phyloP scores from a whole-genome alignment of 1,139 yeast genomes.

The Candida sp. region DNA sequence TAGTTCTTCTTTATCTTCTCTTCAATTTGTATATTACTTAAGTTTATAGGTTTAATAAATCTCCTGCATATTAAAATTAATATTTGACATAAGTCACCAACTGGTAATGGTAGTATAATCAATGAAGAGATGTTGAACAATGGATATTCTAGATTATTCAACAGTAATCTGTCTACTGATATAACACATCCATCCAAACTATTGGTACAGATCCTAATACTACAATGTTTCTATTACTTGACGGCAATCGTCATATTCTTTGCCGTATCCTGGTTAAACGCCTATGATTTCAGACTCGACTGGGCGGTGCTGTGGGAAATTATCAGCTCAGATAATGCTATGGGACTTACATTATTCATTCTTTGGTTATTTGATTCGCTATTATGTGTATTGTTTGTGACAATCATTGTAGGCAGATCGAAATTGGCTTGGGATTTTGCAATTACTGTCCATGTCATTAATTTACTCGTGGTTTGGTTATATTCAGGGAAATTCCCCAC shows the following conservation, averaged over 20 bases:
- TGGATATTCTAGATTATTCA: slow-evolving; percentile 27
- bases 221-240: slow-evolving; percentile 65
- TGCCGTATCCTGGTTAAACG: slow-evolving; percentile 55
- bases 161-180: slow-evolving; percentile 21
- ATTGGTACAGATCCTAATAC: slow-evolving; percentile 53
- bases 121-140: slow-evolving; percentile 5
- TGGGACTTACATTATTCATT: slow-evolving; percentile 70
- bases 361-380: slow-evolving; percentile 82
- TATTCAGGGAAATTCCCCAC: slow-evolving; percentile 67
- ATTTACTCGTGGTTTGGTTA: slow-evolving; percentile 66
- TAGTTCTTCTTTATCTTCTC: background rate
- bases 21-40: background rate
- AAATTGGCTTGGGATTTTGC: slow-evolving; percentile 97
- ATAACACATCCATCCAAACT: slow-evolving; percentile 37
- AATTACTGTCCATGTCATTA: slow-evolving; percentile 79
- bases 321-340: slow-evolving; percentile 70
- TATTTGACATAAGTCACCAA: background rate
- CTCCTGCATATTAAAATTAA: background rate
- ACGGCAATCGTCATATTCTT: slow-evolving; percentile 59
- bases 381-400: slow-evolving; percentile 75
- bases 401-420: slow-evolving; percentile 85
- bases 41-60: background rate
- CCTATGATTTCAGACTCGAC: slow-evolving; percentile 56
- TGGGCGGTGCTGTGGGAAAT: slow-evolving; percentile 86
- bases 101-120: background rate